Conservation (phyloP, 768 basidiomycete species). For the Xerocomellus chrysenteron region DNA sequence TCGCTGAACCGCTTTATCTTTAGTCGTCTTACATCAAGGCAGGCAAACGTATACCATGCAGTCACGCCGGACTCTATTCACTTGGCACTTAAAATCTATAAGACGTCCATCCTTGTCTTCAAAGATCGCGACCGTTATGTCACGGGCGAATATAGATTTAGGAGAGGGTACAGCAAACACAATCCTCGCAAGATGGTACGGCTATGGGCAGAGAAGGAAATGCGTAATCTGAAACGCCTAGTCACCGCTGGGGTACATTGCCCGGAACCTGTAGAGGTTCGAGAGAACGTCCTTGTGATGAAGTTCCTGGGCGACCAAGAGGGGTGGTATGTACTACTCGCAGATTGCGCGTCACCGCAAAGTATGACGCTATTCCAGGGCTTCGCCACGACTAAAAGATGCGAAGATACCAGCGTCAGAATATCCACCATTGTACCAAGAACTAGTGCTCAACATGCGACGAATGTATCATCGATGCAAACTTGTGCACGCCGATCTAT, state of each 20-base stretch:
- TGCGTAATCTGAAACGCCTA: constrained; percentile 90
- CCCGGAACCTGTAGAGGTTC: constrained; percentile 88
- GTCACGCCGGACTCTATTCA: constrained; percentile 53
- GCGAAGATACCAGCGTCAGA: constrained; percentile 56
- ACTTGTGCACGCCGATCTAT: constrained; percentile 96
- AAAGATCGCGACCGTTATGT: constrained; percentile 98
- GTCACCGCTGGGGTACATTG: constrained; percentile 79
- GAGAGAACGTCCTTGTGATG: constrained; percentile 98
- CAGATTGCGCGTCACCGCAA: not conserved
- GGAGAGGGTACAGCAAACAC: constrained; percentile 80
- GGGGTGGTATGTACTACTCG: constrained; percentile 62
- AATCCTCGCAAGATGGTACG: constrained; percentile 99
- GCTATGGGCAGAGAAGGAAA: constrained; percentile 98
- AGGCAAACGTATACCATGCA: constrained; percentile 99
- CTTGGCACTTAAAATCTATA: constrained; percentile 95
- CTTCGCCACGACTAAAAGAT: constrained; percentile 92
- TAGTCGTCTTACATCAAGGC: constrained; percentile 7
- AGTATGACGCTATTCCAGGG: constrained; percentile 46
- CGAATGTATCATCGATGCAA: constrained; percentile 87
- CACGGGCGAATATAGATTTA: constrained; percentile 93
- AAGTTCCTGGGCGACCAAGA: constrained; percentile 79
- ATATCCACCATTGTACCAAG: constrained; percentile 64
- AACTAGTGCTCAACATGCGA: constrained; percentile 77
- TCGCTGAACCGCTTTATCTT: not conserved
- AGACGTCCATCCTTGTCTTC: constrained; percentile 96